A percentile compares a stretch with the other conserved stretches of the same genome.
Evolutionary conservation across 495 filamentous ascomycete genomes (phyloP).

Genomic region (Aspergillus bertholletiae): DNA sequence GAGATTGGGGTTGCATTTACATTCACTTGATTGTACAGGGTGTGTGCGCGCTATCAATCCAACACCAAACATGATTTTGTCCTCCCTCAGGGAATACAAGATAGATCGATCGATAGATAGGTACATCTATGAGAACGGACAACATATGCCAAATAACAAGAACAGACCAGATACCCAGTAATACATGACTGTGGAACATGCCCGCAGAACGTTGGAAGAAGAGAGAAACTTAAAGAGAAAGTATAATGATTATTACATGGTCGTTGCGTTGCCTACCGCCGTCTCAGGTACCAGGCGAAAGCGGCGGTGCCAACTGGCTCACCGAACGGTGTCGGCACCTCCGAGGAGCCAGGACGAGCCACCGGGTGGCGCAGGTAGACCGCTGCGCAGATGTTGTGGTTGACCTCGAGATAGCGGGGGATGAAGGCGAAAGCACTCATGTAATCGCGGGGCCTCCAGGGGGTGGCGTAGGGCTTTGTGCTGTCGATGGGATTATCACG

Average conservation of each 20-base stretch:
- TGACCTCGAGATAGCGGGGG: constrained; percentile 92
- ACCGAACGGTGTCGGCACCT: constrained; percentile 86
- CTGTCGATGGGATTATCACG: constrained; percentile 72
- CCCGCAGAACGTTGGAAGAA: constrained; percentile 16
- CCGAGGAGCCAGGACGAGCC: constrained; percentile 77
- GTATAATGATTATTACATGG: constrained; percentile 6
- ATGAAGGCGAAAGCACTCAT: constrained; percentile 94
- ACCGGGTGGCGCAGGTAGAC: constrained; percentile 96
- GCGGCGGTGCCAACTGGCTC: constrained; percentile 63
- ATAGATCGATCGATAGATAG: constrained; percentile 1
- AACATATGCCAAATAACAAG: constrained; percentile 27
- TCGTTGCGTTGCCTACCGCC: constrained; percentile 47
- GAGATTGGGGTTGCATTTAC: constrained; percentile 1
- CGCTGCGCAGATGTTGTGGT: constrained; percentile 90
- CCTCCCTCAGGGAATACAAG: not conserved
- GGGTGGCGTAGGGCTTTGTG: constrained; percentile 82
- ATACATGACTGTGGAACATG: constrained; percentile 30
- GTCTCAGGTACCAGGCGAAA: constrained; percentile 91
- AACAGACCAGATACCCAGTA: constrained; percentile 33
- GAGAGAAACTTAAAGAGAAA: constrained; percentile 13
- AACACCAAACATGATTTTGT: constrained; percentile 12
- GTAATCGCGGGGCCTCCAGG: constrained; percentile 83
- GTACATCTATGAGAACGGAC: constrained; percentile 21
- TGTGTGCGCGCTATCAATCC: constrained; percentile 6
- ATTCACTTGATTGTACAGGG: constrained; percentile 16